Base-by-base conservation (phyloP, 805 yeast species). In the Candida chauliodis region DNA sequence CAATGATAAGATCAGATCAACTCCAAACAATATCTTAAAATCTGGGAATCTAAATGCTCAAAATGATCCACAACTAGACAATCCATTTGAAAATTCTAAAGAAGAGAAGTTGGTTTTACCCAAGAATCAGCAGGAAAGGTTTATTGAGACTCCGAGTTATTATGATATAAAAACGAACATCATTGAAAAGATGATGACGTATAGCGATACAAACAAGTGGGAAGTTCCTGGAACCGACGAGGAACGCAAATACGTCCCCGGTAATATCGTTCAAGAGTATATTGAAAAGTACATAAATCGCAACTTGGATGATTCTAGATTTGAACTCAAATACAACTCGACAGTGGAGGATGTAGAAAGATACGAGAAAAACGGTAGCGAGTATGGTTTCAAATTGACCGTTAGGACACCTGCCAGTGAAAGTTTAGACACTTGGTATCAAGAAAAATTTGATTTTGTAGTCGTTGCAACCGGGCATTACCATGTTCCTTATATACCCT, bases 381-480 rank as follows among this genome's bases (percentile, higher is more conserved):
- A 36, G 8, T 50, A 55, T 27, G 29, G 32, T 11, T 57, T 51
- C 36, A 37, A 40, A 17, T 37, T 56, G 17, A 56, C 60, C 4
- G 41, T 53, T 14, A 46, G 59, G 26, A 45, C 42, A 16, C 36
- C 25, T 9, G 15, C 22, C 5, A 28, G 44, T 17, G 51, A 50
- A 9, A 45, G 45, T 1, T 10, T 51, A 2, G 73, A 68, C 21
- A 30, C 47, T 8, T 70, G 75, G 75, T 58, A 46, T 43, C 63
- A 55, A 35, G 55, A 59, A 30, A 51, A 43, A 9, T 72, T 57
- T 41, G 76, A 73, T 49, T 53, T 66, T 16, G 63, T 73, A 14
- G 55, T 71, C 15, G 59, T 73, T 13, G 71, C 76, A 7, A 62
- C 64, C 13, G 78, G 78, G 15, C 77, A 73, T 50, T 73, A 71